Conservation (phyloP, 257 asterid genomes). For the Nemophila menziesii region DNA sequence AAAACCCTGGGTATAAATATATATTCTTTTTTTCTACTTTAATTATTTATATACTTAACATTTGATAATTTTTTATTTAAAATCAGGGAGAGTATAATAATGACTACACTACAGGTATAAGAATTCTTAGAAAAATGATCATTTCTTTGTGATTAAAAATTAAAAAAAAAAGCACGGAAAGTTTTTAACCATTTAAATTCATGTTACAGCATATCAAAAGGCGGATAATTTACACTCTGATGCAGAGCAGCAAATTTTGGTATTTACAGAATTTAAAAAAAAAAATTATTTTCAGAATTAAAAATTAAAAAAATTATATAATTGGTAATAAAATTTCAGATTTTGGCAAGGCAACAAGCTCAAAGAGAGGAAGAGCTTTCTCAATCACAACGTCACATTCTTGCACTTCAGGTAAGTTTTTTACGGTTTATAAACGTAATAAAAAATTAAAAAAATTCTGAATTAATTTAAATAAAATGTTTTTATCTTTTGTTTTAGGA, state of each 20-base stretch:
- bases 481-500: slow-evolving; percentile 46
- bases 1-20: slow-evolving; percentile 42
- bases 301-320: no score
- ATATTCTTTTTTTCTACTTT: neutral
- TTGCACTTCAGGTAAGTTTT: slow-evolving; percentile 63
- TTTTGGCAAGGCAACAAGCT: slow-evolving; percentile 99
- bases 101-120: slow-evolving; percentile 46
- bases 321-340: slow-evolving; percentile 41
- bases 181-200: neutral
- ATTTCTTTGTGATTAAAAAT: neutral
- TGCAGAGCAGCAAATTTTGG: slow-evolving; percentile 96
- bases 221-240: slow-evolving; percentile 52
- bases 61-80: slow-evolving; percentile 17
- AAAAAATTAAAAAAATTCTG: neutral
- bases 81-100: slow-evolving; percentile 47
- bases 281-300: neutral
- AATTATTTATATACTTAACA: neutral
- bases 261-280: slow-evolving; percentile 36
- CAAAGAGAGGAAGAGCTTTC: slow-evolving; percentile 99
- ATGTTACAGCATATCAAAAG: slow-evolving; percentile 45
- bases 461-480: neutral
- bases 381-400: slow-evolving; percentile 94
- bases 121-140: slow-evolving; percentile 1
- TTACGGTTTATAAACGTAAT: neutral
- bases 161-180: neutral